Percentiles rank a stretch among this genome's conserved stretches.
Evolutionary conservation across 257 asterid species (phyloP).

Genomic region (Hygrophila difformis): DNA sequence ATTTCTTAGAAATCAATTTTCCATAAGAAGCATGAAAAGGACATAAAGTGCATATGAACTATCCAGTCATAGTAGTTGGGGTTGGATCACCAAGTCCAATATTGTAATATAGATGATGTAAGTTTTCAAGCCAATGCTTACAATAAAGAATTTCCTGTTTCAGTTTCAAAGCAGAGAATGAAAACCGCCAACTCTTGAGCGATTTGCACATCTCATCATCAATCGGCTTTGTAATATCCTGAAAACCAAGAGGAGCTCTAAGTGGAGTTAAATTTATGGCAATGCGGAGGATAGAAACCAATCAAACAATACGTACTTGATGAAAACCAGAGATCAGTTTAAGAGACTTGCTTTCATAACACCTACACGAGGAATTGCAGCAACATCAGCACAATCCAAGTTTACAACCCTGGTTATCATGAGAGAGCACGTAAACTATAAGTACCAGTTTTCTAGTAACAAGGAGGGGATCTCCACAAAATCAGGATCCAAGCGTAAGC

Average conservation of each 20-base stretch:
- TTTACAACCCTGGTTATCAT: no score
- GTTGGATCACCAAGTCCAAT: no score
- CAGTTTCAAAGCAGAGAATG: conserved; percentile 81
- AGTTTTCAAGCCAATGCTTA: conserved; percentile 27
- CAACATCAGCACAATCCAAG: no score
- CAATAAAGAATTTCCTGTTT: conserved; percentile 89
- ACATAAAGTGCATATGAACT: not conserved
- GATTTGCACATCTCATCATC: conserved; percentile 66
- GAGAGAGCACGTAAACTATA: conserved; percentile 4
- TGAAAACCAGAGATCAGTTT: conserved; percentile 87
- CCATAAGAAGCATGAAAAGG: not conserved
- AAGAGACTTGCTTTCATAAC: conserved; percentile 67
- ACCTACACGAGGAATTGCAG: conserved; percentile 38
- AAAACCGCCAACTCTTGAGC: conserved; percentile 68
- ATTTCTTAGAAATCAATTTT: not conserved
- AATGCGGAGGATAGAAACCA: no score
- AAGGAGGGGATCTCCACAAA: conserved; percentile 88
- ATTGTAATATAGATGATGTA: no score
- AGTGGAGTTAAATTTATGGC: not conserved
- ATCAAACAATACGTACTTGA: conserved; percentile 38
- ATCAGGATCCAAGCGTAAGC: conserved; percentile 91
- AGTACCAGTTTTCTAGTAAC: conserved; percentile 79
- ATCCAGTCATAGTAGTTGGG: no score
- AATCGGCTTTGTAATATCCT: conserved; percentile 93
- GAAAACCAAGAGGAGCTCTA: conserved; percentile 11